Evolutionary conservation across 768 basidiomycete genomes (phyloP).

Genomic region (Tricholoma flavovirens): DNA sequence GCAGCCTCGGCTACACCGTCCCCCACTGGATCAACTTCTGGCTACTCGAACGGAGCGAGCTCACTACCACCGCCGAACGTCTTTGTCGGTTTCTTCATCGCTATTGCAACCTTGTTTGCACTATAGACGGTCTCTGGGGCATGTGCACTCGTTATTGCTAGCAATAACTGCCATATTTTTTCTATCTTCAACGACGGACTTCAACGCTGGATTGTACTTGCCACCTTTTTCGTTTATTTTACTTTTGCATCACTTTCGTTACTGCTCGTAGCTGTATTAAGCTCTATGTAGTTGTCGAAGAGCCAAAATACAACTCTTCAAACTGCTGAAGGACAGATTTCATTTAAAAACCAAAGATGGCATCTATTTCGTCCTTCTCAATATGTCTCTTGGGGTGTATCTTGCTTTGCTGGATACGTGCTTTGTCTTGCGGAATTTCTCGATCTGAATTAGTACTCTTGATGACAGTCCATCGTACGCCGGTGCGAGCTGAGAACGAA

Average conservation of each 20-base stretch:
- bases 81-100: constrained; percentile 43
- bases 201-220: constrained; percentile 14
- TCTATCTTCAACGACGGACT: constrained; percentile 25
- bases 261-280: not conserved
- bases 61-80: constrained; percentile 45
- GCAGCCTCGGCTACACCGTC: constrained; percentile 20
- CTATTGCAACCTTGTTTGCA: constrained; percentile 41
- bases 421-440: not conserved
- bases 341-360: constrained; percentile 49
- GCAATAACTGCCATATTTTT: constrained; percentile 16
- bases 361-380: constrained; percentile 57
- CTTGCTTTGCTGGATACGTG: constrained; percentile 14
- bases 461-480: not conserved
- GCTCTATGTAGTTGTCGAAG: constrained; percentile 1
- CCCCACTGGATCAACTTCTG: constrained; percentile 13
- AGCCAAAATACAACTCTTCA: not conserved
- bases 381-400: constrained; percentile 27
- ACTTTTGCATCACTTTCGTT: constrained; percentile 10
- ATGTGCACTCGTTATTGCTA: constrained; percentile 10
- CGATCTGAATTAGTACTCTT: not conserved
- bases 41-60: constrained; percentile 37
- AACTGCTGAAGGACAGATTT: not conserved
- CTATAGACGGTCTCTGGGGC: constrained; percentile 32
- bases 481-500: not conserved
- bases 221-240: constrained; percentile 16